These are phyloP conservation scores for Pulveroboletus sp. DNA, from an alignment of 768 basidiomycete genomes.

Conservation along the genomic window DNA sequence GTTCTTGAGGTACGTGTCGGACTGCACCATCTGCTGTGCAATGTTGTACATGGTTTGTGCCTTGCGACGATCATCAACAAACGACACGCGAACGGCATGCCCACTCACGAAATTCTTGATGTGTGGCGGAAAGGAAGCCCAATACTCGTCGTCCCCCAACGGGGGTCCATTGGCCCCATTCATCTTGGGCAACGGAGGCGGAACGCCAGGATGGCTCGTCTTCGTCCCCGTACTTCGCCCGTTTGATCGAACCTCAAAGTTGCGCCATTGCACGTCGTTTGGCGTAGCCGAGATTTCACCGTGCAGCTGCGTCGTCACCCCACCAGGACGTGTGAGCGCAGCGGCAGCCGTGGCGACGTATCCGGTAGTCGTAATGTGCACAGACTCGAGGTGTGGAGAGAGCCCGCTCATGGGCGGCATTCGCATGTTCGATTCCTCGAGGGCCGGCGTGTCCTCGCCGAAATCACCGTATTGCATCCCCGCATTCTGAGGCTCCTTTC, in stretches of 20 bases:
- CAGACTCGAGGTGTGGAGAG: slow-evolving; percentile 47
- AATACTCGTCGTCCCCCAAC: slow-evolving; percentile 58
- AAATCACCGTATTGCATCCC: slow-evolving; percentile 14
- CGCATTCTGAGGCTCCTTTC: slow-evolving; percentile 22
- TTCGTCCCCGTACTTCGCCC: slow-evolving; percentile 27
- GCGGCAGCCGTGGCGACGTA: slow-evolving; percentile 38
- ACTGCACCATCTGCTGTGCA: slow-evolving; percentile 61
- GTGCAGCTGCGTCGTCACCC: slow-evolving; percentile 40
- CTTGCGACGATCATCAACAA: slow-evolving; percentile 37
- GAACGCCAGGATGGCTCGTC: slow-evolving; percentile 13
- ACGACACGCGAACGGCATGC: slow-evolving; percentile 25
- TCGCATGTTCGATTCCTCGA: slow-evolving; percentile 20
- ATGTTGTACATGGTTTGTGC: slow-evolving; percentile 64
- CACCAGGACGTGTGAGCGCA: slow-evolving; percentile 30
- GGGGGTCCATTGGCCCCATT: slow-evolving; percentile 20
- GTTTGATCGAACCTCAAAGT: slow-evolving; percentile 28
- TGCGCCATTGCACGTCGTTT: slow-evolving; percentile 55
- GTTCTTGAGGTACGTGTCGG: slow-evolving; percentile 37
- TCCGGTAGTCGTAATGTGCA: slow-evolving; percentile 45
- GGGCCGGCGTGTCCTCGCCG: slow-evolving; percentile 23
- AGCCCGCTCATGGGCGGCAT: slow-evolving; percentile 31
- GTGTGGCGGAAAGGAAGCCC: slow-evolving; percentile 65
- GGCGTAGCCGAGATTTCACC: slow-evolving; percentile 59
- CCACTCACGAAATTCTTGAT: slow-evolving; percentile 63
- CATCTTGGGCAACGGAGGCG: slow-evolving; percentile 20